Base-by-base conservation (phyloP, 164 flowering plant species). In the Annona cherimola region DNA sequence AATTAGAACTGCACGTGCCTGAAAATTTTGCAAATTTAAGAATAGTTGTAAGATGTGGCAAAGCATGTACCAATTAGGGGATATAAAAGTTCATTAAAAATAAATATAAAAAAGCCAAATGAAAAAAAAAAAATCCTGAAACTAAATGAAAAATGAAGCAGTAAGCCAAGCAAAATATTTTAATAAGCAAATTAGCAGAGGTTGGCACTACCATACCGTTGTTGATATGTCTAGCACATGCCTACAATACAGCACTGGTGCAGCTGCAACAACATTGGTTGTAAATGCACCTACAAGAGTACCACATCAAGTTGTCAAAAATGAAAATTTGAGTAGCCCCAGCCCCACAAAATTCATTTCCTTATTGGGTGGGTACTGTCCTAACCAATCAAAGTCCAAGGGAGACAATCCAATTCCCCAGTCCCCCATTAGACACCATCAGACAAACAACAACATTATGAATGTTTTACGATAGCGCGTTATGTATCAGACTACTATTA, bases 1-100 rank as follows among this genome's bases (percentile, higher is more conserved):
- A 74, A 93, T 91, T 71, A 95, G 78, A 45, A 95, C 90, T 8
- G 99, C 99, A 79, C 99, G 98, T 26, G 92, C 97, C 99, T 95
- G 84, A 71, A 75, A 80, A 45, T 40, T 40, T 64, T 12, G 67
- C 43, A 41, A 64, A 64, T 14, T 1, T 63, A 61, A 61, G 67
- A 64, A 64, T 35, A 40, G n/a, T 8, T 43, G 42, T 66, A 43
- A 66, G 69, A 44, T 7, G 19, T 19, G 46, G 46, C n/a, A 18
- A 66, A 66, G 42, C 19, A 5, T 16, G 11, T 43, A 42, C n/a
- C 46, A 40, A 43, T 8, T 54, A 42, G n/a, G n/a, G 12, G 4
- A 40, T 44, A 4, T 40, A 19, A 6, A 39, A 59, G n/a, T 40
- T 3, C 59, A 42, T 5, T 64, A 43, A 64, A 42, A 9, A 64